Base-by-base conservation (phyloP, 768 basidiomycete species). In the Clathrus columnatus region DNA sequence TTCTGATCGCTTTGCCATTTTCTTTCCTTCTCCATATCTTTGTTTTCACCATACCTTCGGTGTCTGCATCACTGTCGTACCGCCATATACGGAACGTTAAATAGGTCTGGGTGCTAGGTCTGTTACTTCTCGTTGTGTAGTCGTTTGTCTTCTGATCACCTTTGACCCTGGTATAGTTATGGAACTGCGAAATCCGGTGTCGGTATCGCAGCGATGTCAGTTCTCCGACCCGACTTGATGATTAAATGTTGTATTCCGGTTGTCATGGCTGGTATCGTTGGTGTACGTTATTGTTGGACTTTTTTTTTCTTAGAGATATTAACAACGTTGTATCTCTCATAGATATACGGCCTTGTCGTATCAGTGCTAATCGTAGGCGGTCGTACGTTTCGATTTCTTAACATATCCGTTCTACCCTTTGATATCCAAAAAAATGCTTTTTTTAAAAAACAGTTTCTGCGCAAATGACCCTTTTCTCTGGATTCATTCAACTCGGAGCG, bases 251-350 rank as follows among this genome's bases (percentile, higher is more conserved):
- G 88, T 61, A 83, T 98, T 51, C 94, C 94, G 46, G 93, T 97
- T 69, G 87, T 99, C 73, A 97, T 98, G 95, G 95, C 95, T 79
- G 95, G 95, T 92, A 98, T 98, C 76, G 96, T 98, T 74, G 95
- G 90, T 69, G 95, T 98, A 63, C 61, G 91, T 84, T 29, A 42
- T 49, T 50, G 7, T 16, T 18, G 26, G n/a, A 6, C 30, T 29
- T 56, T 36, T 48, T 26, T n/a, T 27, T 28, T 26, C 51, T 36
- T 8, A 11, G 7, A 45, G 43, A n/a, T 23, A 27, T 21, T 14
- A 20, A 51, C 29, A 11, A 11, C 21, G 16, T 30, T 52, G 42
- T 30, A 18, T 23, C 42, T 54, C 10, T 28, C 26, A 21, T 62
- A 91, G 93, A 92, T 91, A 63, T 97, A 99, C 72, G 96, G 96